A percentile compares a stretch with the other conserved stretches of the same genome.
phyloP scores from a whole-genome alignment of 306 rosid species.

The Senna tora region DNA sequence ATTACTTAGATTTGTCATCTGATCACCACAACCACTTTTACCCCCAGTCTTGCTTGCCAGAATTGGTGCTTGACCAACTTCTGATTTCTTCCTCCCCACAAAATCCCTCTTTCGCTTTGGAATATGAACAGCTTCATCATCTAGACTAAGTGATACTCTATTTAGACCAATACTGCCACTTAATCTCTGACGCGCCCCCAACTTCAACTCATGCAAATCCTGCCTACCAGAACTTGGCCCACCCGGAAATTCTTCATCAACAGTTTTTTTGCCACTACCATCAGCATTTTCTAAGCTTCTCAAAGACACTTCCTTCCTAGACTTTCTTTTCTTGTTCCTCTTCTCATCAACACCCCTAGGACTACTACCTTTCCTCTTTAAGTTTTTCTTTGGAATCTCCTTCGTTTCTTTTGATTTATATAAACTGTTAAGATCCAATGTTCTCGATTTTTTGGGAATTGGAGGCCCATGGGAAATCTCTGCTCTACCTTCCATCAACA shows the following conservation, averaged over 20 bases:
- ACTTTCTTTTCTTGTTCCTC: conserved; percentile 50
- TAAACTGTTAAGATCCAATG: conserved; percentile 78
- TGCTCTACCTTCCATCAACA: conserved; percentile 76
- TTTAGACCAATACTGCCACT: conserved; percentile 46
- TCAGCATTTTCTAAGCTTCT: conserved; percentile 64
- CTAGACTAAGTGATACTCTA: conserved; percentile 50
- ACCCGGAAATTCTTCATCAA: conserved; percentile 47
- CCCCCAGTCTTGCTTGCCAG: conserved; percentile 40
- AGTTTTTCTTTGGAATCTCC: conserved; percentile 40
- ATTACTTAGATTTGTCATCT: conserved; percentile 40
- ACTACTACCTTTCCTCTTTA: conserved; percentile 57
- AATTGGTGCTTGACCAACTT: conserved; percentile 42
- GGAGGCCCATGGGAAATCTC: conserved; percentile 61
- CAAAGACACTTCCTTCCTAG: conserved; percentile 63
- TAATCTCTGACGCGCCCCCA: conserved; percentile 41
- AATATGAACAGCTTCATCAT: conserved; percentile 51
- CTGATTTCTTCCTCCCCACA: conserved; percentile 62
- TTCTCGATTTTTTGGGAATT: conserved; percentile 64
- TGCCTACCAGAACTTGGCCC: conserved; percentile 46
- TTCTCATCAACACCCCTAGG: conserved; percentile 46
- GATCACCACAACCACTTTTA: conserved; percentile 50
- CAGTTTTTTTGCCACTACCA: conserved; percentile 47
- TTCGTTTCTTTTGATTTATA: conserved; percentile 47
- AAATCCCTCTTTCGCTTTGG: conserved; percentile 77
- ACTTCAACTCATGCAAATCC: conserved; percentile 47